Base-by-base conservation (phyloP, 306 rosid genomes). In the Neltuma alba region DNA sequence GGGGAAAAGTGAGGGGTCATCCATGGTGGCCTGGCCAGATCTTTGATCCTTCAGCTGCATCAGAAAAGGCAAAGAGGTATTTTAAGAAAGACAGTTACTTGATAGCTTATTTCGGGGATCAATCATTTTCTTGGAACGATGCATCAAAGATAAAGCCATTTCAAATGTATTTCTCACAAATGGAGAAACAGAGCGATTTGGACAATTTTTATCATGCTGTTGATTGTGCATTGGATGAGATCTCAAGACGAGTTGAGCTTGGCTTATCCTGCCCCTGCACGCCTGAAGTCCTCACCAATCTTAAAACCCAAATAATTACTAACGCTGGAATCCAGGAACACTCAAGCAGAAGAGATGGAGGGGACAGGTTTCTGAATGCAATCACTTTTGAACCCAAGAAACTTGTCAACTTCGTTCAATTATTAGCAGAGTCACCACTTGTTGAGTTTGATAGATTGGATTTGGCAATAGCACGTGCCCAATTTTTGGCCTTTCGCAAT, bases 111-210 rank as follows among this genome's bases (percentile, higher is more conserved):
- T 94, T 86, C 86, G 95, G 97, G 64, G 97, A 91, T 82, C 82
- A 83, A 67, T 83, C 96, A 80, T 94, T 94, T 44, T 90, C 93
- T 44, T 94, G 98, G 98, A 92, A 89, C 71, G 96, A 92, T 16
- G 83, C 77, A 21, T 82, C 88, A 14, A 77, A 6, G 81, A 83
- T 94, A 81, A 94, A 92, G 84, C 87, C 92, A 27, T 94, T 92
- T 77, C 70, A 68, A 34, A 80, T 75, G 44, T 79, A 92, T 81
- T 94, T 92, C 81, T 79, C 83, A 2, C 87, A 85, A 80, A 83
- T 94, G 94, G 91, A 74, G 75, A 92, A 89, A 84, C 92, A 89
- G 78, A 86, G 86, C 73, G 58, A 76, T 67, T 42, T 52, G 57
- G 90, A 86, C 76, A 81, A 52, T 67, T 91, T 94, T 71, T 88